Conservation (phyloP, 768 basidiomycete species). For the Lactifluus echinatus region DNA sequence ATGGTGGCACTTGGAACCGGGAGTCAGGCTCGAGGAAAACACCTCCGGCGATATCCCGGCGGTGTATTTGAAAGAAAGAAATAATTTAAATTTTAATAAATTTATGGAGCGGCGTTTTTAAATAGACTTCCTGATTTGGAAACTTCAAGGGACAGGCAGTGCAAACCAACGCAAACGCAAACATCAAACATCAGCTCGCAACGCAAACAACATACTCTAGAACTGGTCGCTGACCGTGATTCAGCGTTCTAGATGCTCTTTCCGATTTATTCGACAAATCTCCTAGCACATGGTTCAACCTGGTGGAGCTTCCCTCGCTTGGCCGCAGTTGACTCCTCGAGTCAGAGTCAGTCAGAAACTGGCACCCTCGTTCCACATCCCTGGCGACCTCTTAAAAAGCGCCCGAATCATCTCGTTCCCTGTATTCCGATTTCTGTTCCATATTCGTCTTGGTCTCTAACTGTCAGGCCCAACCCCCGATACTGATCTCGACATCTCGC, state of each 20-base stretch:
- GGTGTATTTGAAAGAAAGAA: neutral
- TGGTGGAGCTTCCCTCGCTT: conserved; percentile 2
- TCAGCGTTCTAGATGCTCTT: conserved; percentile 8
- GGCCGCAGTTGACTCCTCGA: neutral
- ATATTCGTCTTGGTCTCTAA: conserved; percentile 5
- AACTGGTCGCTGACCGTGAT: neutral
- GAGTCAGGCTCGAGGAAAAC: conserved; percentile 3
- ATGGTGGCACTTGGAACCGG: conserved; percentile 3
- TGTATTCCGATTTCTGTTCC: conserved; percentile 1
- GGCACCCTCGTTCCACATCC: neutral
- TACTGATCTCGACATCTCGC: conserved; percentile 1
- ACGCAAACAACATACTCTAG: neutral
- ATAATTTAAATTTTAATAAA: neutral
- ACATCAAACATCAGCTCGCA: conserved; percentile 6
- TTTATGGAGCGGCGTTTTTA: conserved; percentile 7
- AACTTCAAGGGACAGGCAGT: conserved; percentile 5
- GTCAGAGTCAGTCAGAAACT: neutral
- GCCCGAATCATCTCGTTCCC: neutral
- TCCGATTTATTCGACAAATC: neutral
- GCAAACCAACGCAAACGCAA: too few species aligned
- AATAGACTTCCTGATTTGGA: conserved; percentile 5
- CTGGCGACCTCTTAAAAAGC: neutral
- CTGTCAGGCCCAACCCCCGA: neutral
- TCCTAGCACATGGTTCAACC: conserved; percentile 3
- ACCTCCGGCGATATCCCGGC: neutral